A percentile compares a stretch with the other conserved stretches of the same genome.
Conservation (phyloP, 768 basidiomycete genomes). For the Solioccasus polychromus region DNA sequence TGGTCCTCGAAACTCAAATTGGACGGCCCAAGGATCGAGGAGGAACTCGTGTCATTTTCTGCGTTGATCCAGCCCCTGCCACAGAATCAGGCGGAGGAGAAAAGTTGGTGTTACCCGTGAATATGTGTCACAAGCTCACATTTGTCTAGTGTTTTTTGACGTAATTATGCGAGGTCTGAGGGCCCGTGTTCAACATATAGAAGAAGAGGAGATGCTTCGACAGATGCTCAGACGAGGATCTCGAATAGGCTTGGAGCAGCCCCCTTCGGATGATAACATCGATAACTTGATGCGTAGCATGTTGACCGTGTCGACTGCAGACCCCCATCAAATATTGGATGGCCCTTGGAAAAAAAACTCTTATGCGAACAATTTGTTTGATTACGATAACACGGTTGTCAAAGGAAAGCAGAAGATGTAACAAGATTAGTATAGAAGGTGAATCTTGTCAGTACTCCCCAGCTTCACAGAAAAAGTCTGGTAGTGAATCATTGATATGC, state of each 20-base stretch:
- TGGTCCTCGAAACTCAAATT: slow-evolving; percentile 35
- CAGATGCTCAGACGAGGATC: slow-evolving; percentile 37
- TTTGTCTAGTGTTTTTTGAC: slow-evolving; percentile 32
- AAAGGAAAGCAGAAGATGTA: slow-evolving; percentile 25
- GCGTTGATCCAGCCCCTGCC: slow-evolving; percentile 33
- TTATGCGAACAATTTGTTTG: slow-evolving; percentile 16
- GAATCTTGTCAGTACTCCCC: slow-evolving; percentile 35
- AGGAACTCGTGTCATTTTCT: slow-evolving; percentile 32
- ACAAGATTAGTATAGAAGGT: no score
- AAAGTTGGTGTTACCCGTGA: slow-evolving; percentile 30
- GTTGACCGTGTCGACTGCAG: slow-evolving; percentile 28
- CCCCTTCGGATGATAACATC: slow-evolving; percentile 36
- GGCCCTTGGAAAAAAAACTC: slow-evolving; percentile 30
- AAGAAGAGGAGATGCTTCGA: slow-evolving; percentile 45
- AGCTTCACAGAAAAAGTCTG: slow-evolving; percentile 55
- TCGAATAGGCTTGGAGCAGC: slow-evolving; percentile 33
- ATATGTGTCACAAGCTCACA: slow-evolving; percentile 2
- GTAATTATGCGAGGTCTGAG: slow-evolving; percentile 39
- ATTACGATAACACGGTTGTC: slow-evolving; percentile 23
- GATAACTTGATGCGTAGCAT: slow-evolving; percentile 42
- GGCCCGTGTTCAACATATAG: slow-evolving; percentile 36
- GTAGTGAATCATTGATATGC: slow-evolving; percentile 54
- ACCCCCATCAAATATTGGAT: slow-evolving; percentile 17
- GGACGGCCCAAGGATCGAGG: slow-evolving; percentile 36
- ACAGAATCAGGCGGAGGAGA: slow-evolving; percentile 36